phyloP scores from a whole-genome alignment of 2,329 filamentous ascomycete genomes.

The Phyllosticta citribraziliensis region DNA sequence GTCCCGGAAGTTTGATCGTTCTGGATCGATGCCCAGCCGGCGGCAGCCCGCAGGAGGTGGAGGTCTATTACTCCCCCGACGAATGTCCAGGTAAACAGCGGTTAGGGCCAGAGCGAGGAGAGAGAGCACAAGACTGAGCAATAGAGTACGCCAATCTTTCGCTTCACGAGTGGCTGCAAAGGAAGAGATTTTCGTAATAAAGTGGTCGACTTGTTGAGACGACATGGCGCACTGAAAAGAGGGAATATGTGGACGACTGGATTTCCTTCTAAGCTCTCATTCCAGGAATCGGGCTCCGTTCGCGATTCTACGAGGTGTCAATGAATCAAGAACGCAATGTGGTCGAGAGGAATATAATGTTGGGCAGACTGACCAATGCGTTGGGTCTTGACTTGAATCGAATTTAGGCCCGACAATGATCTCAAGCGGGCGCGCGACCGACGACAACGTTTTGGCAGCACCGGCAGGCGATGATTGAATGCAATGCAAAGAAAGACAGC shows the following conservation, averaged over 20 bases:
- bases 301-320: not conserved
- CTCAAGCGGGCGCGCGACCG: not conserved
- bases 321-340: not conserved
- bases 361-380: not conserved
- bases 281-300: not conserved
- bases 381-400: not conserved
- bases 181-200: not conserved
- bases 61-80: not conserved
- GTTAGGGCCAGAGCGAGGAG: not conserved
- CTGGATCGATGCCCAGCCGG: constrained; percentile 39
- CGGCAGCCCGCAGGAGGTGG: constrained; percentile 37
- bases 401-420: not conserved
- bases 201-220: not conserved
- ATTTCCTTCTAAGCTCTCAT: not conserved
- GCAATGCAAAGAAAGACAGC: not conserved
- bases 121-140: not conserved
- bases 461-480: not conserved
- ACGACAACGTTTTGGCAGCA: not conserved
- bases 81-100: not conserved
- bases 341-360: not conserved
- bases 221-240: not conserved
- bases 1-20: constrained; percentile 44
- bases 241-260: not conserved
- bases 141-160: not conserved
- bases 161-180: constrained; percentile 17